Evolutionary conservation across 179 eudicot species (phyloP), one percentile per base, ranked within the genome.

Genomic region (Gypsophila paniculata): DNA sequence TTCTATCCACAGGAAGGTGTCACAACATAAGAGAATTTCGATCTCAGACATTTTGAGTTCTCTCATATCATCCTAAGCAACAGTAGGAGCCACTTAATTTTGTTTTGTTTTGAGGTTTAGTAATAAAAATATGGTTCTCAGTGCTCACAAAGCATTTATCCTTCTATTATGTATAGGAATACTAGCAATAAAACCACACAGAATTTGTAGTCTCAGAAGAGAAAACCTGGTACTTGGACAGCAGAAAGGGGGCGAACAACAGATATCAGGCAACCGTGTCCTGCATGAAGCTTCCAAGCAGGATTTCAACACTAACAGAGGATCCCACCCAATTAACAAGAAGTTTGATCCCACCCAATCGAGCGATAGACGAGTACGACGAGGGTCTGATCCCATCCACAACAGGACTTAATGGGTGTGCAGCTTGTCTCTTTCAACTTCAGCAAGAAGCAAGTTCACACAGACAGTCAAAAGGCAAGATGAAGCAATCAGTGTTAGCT

Each of bases 311-410:
- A 66, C 74, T 38, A 76, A 62, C n/a, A 71, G 69, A 69, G 72
- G 68, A 67, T 61, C 85, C 53, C 85, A 83, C 26, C 88, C 91
- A 14, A 51, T 75, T 8, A 88, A 85, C 72, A 68, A 80, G 72
- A 72, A 74, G 57, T 76, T 83, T 62, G 91, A 90, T 82, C 91
- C 89, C 6, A 85, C 82, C 18, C 84, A 81, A 76, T 84, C 88
- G 1, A 82, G 86, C 55, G 79, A 89, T 80, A 77, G 98, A 75
- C 79, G 88, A 71, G 89, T 93, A 65, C 78, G 85, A 77, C 81
- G 87, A 79, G 96, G 98, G 63, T 84, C 95, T n/a, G 86, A 90
- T 77, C 96, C 96, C 34, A 90, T 90, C 61, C 96, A 90, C 73
- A 90, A 90, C 81, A 81, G 84, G 80, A 72, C 71, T 72, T 88